phyloP scores from a whole-genome alignment of 2,329 filamentous ascomycete genomes.

The Penicillium sp. region DNA sequence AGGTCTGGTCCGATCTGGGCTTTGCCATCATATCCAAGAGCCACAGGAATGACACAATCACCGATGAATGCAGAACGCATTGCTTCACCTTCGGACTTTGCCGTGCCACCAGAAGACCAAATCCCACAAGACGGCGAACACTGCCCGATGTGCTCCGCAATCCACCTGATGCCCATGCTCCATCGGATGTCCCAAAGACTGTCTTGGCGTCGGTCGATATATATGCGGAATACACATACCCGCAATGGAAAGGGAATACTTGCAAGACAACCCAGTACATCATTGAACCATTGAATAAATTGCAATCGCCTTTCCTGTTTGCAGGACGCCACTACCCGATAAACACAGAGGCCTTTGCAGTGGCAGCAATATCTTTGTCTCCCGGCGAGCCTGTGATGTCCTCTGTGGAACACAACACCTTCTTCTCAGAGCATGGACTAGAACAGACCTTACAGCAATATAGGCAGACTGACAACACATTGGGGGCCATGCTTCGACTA shows the following conservation, averaged over 20 bases:
- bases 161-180: slow-evolving; percentile 14
- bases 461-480: background rate
- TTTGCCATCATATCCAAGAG: slow-evolving; percentile 23
- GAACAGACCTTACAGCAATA: background rate
- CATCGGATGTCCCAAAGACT: slow-evolving; percentile 12
- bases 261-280: background rate
- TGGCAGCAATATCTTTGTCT: background rate
- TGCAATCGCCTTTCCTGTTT: background rate
- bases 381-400: background rate
- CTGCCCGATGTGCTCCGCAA: slow-evolving; percentile 20
- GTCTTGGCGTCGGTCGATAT: slow-evolving; percentile 23
- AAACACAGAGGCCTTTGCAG: background rate
- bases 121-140: background rate
- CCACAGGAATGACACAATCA: slow-evolving; percentile 3
- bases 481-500: slow-evolving; percentile 15
- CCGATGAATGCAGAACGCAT: slow-evolving; percentile 4
- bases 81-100: slow-evolving; percentile 23
- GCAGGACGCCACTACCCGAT: background rate
- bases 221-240: slow-evolving; percentile 13
- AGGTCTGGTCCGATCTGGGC: slow-evolving; percentile 34
- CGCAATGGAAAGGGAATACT: background rate
- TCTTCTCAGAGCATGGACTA: background rate
- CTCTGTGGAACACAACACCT: background rate
- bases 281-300: background rate
- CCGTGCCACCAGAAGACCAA: background rate